phyloP scores from a whole-genome alignment of 345 rosid species.

The Eucalyptus erythrocorys region DNA sequence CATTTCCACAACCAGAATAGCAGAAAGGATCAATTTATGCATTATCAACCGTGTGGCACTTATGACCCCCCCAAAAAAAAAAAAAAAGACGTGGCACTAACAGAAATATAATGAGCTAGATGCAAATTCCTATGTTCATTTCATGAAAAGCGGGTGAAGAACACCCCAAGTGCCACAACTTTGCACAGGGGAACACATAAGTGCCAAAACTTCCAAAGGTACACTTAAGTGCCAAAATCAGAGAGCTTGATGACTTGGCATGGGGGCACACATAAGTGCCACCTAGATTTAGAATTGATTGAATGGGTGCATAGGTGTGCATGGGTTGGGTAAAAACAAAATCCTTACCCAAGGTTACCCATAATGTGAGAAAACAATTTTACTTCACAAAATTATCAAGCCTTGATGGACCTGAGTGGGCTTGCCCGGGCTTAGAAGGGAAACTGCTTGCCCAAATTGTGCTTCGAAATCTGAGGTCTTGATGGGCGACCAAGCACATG shows the following conservation, averaged over 20 bases:
- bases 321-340: not conserved
- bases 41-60: not conserved
- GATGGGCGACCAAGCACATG: not conserved
- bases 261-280: not conserved
- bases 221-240: too few relatives aligned
- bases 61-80: not conserved
- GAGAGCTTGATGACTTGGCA: too few relatives aligned
- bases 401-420: not conserved
- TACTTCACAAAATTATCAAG: not conserved
- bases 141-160: not conserved
- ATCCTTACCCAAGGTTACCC: not conserved
- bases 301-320: not conserved
- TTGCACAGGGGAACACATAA: too few relatives aligned
- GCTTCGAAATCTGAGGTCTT: not conserved
- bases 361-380: not conserved
- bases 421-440: not conserved
- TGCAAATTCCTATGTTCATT: not conserved
- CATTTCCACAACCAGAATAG: not conserved
- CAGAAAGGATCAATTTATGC: not conserved
- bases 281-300: not conserved
- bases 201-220: too few relatives aligned
- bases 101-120: not conserved
- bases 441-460: not conserved
- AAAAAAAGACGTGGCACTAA: not conserved
- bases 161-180: too few relatives aligned